Percentiles rank a stretch among this genome's conserved stretches.
These are phyloP conservation scores for Trametes maxima DNA, from an alignment of 768 basidiomycete species.

Conservation along the genomic window DNA sequence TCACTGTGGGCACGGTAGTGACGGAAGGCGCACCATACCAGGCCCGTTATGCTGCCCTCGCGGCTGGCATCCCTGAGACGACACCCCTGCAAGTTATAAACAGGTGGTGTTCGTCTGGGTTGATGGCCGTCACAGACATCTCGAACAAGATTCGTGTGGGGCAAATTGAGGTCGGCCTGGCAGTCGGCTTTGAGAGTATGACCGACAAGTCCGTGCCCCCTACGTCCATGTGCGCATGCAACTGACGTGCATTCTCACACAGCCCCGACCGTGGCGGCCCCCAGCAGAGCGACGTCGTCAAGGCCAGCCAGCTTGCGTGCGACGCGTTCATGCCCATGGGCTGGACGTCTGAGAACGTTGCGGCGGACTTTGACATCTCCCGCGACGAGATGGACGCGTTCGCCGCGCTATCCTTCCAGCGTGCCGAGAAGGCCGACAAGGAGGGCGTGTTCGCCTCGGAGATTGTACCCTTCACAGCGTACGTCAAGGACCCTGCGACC, in stretches of 20 bases:
- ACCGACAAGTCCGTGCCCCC: slow-evolving; percentile 57
- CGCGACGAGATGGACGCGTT: slow-evolving; percentile 77
- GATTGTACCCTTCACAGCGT: slow-evolving; percentile 76
- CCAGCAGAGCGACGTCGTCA: slow-evolving; percentile 61
- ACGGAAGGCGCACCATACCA: slow-evolving; percentile 67
- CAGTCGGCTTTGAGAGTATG: slow-evolving; percentile 89
- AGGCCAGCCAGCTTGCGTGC: slow-evolving; percentile 52
- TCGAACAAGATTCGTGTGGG: slow-evolving; percentile 75
- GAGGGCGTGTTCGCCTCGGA: slow-evolving; percentile 65
- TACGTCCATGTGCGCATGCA: slow-evolving; percentile 24
- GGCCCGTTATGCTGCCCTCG: slow-evolving; percentile 72
- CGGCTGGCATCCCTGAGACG: slow-evolving; percentile 79
- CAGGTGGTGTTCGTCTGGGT: slow-evolving; percentile 81
- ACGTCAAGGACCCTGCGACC: slow-evolving; percentile 56
- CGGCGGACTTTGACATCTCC: slow-evolving; percentile 68
- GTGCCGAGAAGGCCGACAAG: slow-evolving; percentile 74
- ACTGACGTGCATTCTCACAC: slow-evolving; percentile 25
- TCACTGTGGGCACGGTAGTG: slow-evolving; percentile 79
- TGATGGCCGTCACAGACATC: slow-evolving; percentile 81
- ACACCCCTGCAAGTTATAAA: slow-evolving; percentile 77
- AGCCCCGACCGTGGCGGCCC: slow-evolving; percentile 70
- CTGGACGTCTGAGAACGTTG: slow-evolving; percentile 89
- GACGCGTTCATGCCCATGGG: slow-evolving; percentile 80
- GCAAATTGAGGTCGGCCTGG: slow-evolving; percentile 81
- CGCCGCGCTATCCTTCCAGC: slow-evolving; percentile 75